Conservation (phyloP, 495 filamentous ascomycete genomes). For the Endocarpon pusillum region DNA sequence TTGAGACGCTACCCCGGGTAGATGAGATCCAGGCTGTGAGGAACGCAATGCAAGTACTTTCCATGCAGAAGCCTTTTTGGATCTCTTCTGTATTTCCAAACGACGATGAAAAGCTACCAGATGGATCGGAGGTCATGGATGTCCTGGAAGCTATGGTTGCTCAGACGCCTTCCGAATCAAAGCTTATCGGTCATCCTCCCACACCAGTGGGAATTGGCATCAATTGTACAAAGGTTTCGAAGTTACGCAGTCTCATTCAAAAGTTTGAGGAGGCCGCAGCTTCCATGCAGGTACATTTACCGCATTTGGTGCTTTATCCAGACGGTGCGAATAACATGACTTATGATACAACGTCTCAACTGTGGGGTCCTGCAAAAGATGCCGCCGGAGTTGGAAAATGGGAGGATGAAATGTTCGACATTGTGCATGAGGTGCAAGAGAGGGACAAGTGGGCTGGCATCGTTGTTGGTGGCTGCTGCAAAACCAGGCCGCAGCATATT, state of each 20-base stretch:
- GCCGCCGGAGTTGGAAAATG: conserved; percentile 15
- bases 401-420: conserved; percentile 26
- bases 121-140: conserved; percentile 25
- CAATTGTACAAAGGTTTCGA: conserved; percentile 46
- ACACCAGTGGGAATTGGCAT: conserved; percentile 45
- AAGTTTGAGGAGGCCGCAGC: conserved; percentile 26
- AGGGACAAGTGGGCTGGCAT: conserved; percentile 30
- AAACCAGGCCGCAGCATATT: conserved; percentile 15
- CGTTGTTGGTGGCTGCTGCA: conserved; percentile 46
- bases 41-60: conserved; percentile 19
- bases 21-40: conserved; percentile 45
- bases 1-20: conserved; percentile 43
- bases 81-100: conserved; percentile 43
- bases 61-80: conserved; percentile 29
- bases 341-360: conserved; percentile 42
- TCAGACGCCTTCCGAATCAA: conserved; percentile 12
- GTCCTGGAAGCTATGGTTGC: conserved; percentile 28
- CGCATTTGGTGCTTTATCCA: conserved; percentile 45
- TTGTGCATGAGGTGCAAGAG: conserved; percentile 22
- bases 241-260: conserved; percentile 29
- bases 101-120: conserved; percentile 24
- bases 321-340: conserved; percentile 50
- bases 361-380: conserved; percentile 29
- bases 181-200: conserved; percentile 7
- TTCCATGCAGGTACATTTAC: conserved; percentile 9